phyloP scores from a whole-genome alignment of 192 early-diverging fungal species.

The Linnemannia exigua region DNA sequence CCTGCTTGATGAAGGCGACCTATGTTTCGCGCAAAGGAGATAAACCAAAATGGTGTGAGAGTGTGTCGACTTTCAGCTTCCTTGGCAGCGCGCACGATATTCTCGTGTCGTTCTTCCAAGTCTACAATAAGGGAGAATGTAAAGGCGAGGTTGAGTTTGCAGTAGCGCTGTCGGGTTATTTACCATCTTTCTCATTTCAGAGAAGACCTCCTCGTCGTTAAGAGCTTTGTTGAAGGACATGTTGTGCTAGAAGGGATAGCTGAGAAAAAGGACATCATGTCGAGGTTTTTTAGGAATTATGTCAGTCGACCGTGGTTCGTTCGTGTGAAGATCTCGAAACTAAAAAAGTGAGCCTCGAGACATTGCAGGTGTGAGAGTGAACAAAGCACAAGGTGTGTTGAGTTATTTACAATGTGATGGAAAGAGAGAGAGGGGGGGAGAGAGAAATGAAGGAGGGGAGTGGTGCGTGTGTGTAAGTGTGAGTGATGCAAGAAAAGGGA shows the following conservation, averaged over 20 bases:
- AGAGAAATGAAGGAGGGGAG: too few relatives aligned
- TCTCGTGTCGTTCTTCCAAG: background rate
- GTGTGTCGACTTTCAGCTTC: background rate
- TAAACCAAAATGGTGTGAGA: background rate
- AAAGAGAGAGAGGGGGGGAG: background rate
- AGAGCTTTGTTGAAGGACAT: conserved; percentile 74
- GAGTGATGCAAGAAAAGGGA: background rate
- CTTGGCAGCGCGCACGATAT: background rate
- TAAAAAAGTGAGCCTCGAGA: too few relatives aligned
- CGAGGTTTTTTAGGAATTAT: background rate
- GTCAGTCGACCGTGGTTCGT: background rate
- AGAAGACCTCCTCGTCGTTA: conserved; percentile 95
- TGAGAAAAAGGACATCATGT: background rate
- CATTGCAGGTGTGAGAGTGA: too few relatives aligned
- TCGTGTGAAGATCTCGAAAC: background rate
- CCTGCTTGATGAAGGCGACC: conserved; percentile 99
- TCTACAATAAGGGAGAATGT: too few relatives aligned
- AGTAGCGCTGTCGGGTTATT: background rate
- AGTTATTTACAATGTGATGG: background rate
- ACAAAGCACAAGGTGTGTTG: background rate
- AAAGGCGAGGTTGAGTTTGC: background rate
- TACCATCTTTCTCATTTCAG: conserved; percentile 99
- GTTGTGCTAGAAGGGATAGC: background rate
- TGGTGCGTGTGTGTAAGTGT: too few relatives aligned
- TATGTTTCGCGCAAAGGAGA: conserved; percentile 38